A percentile compares a stretch with the other conserved stretches of the same genome.
Evolutionary conservation across 1,284 basidiomycete species (phyloP).

Genomic region (Ceratobasidium sp.): DNA sequence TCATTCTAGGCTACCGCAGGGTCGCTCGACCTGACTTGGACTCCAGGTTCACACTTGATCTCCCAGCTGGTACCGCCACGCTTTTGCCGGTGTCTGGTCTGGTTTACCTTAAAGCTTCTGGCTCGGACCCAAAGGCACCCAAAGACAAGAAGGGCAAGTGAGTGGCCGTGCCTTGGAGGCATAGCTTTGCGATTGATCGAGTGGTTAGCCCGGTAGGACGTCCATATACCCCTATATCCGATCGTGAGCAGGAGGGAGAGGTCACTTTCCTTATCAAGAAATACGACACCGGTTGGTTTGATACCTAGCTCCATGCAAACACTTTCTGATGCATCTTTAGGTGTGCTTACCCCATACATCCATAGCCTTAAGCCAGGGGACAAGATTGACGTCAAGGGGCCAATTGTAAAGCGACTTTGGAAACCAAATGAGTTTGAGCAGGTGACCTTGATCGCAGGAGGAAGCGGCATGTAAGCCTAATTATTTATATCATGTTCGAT

Average conservation of each 20-base stretch:
- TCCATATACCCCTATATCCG: slow-evolving; percentile 86
- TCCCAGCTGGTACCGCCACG: slow-evolving; percentile 77
- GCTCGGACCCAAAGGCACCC: slow-evolving; percentile 64
- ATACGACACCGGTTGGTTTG: slow-evolving; percentile 79
- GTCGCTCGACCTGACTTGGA: no score
- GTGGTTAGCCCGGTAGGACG: slow-evolving; percentile 87
- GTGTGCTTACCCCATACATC: slow-evolving; percentile 63
- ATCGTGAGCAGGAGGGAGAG: slow-evolving; percentile 74
- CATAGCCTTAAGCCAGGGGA: slow-evolving; percentile 78
- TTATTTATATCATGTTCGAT: background rate
- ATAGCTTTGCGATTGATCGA: slow-evolving; percentile 52
- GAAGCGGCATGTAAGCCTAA: slow-evolving; percentile 75
- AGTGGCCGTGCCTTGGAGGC: slow-evolving; percentile 54
- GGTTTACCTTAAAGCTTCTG: slow-evolving; percentile 61
- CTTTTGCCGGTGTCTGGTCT: slow-evolving; percentile 79
- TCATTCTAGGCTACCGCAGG: no score
- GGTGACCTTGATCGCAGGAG: slow-evolving; percentile 89
- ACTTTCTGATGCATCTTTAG: background rate
- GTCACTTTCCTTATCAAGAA: slow-evolving; percentile 87
- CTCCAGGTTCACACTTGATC: slow-evolving; percentile 81
- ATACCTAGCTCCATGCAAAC: no score
- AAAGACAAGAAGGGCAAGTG: slow-evolving; percentile 51
- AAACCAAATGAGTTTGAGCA: slow-evolving; percentile 84
- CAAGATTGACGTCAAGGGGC: slow-evolving; percentile 87
- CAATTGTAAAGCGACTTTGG: slow-evolving; percentile 83